Base-by-base conservation (phyloP, 106 monocot species). In the Dioscorea dumetorum region DNA sequence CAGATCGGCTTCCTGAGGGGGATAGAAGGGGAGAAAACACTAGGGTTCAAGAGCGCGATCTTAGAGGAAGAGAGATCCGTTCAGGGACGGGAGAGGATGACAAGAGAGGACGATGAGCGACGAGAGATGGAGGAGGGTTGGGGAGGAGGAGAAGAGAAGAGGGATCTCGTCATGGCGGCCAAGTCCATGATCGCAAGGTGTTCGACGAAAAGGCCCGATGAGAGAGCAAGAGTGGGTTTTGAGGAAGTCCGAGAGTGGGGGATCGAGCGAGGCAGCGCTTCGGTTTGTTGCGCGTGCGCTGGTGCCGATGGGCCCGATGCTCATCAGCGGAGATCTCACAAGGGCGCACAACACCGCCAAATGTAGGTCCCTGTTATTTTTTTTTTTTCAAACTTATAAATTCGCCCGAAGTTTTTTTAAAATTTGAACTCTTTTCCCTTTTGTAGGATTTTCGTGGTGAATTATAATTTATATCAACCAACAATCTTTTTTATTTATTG, bases 201-300 rank as follows among this genome's bases (percentile, higher is more conserved):
- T 41, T 41, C 41, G 41, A 10, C 41, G 41, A 41, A 41, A 41
- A 3, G 41, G 1, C 41, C 10, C 9, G 6, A 28, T 3, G 50
- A 61, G 56, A 54, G 53, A 4, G 49, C 10, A n/a, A n/a, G 35
- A 19, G 67, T 14, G 59, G 52, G 20, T 41, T 41, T 41, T 41
- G 50, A n/a, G 62, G 33, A 49, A 54, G 75, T 50, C 14, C 2
- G 70, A 8, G 56, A 53, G n/a, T n/a, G 24, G 68, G 57, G 58
- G 62, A 48, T 68, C 16, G 14, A 15, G 17, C 58, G 19, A 28
- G 48, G 77, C 20, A 24, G 41, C 3, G 10, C 41, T 41, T 41
- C 0, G 41, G 41, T 41, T 10, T 41, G 9, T 41, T 41, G 41
- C 3, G 6, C 10, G 41, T 41, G 41, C 41, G 41, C 41, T 41